Conservation (phyloP, 2,329 filamentous ascomycete genomes). For the Pestalotiopsis sp. region DNA sequence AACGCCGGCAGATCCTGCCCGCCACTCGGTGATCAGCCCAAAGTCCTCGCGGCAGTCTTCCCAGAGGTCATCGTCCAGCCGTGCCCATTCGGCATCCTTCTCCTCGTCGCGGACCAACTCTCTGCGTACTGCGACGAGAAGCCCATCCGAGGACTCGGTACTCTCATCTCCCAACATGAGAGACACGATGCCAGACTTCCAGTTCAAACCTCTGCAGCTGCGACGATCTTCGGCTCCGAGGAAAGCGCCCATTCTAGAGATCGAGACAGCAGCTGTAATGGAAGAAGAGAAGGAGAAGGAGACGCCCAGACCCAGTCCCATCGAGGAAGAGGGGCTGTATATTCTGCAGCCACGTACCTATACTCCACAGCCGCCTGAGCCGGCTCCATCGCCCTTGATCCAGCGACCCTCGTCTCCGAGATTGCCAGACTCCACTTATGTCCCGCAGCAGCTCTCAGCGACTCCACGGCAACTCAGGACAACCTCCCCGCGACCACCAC, state of each 20-base stretch:
- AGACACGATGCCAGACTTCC: conserved; percentile 31
- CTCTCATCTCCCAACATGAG: conserved; percentile 27
- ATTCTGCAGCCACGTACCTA: conserved; percentile 62
- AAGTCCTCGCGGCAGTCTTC: conserved; percentile 8
- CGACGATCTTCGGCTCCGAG: conserved; percentile 18
- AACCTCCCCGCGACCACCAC: background rate
- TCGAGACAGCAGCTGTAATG: conserved; percentile 23
- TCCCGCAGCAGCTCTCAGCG: background rate
- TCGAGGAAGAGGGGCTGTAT: conserved; percentile 47
- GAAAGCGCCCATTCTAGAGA: conserved; percentile 19
- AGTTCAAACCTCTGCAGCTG: conserved; percentile 25
- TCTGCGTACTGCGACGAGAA: conserved; percentile 24
- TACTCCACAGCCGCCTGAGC: conserved; percentile 53
- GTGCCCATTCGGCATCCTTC: conserved; percentile 20
- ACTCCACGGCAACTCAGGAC: background rate
- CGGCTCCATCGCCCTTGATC: conserved; percentile 50
- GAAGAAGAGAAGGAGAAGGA: conserved; percentile 21
- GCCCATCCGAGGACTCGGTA: conserved; percentile 25
- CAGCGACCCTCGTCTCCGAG: background rate
- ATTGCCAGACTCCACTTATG: conserved; percentile 23
- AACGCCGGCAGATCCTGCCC: conserved; percentile 17
- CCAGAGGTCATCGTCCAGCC: conserved; percentile 20
- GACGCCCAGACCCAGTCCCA: conserved; percentile 15
- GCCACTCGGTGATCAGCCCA: conserved; percentile 14
- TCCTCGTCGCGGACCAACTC: conserved; percentile 20